Evolutionary conservation across 2,329 filamentous ascomycete species (phyloP).

Genomic region (Myriangium duriaei): DNA sequence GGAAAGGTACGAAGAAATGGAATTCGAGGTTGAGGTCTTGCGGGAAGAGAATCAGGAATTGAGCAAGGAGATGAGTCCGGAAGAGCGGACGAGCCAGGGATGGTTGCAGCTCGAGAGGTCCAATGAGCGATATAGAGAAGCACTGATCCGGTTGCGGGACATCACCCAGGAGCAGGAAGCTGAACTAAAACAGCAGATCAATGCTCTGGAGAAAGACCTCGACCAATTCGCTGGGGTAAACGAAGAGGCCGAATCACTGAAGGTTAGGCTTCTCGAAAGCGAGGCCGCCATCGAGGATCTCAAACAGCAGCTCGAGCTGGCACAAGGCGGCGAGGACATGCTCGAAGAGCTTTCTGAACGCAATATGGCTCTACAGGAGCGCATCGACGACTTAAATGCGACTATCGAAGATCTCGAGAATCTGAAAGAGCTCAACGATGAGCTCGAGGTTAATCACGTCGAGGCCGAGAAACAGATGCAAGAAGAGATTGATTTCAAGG

Average conservation of each 20-base stretch:
- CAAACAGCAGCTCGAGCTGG: conserved; percentile 79
- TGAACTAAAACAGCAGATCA: conserved; percentile 56
- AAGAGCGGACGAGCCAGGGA: conserved; percentile 73
- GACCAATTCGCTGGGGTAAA: conserved; percentile 29
- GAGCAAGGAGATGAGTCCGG: conserved; percentile 70
- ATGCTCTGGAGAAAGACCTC: conserved; percentile 27
- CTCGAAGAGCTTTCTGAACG: conserved; percentile 83
- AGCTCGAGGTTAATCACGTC: conserved; percentile 84
- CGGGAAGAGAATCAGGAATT: conserved; percentile 78
- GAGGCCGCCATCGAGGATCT: conserved; percentile 74
- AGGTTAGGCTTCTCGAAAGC: conserved; percentile 59
- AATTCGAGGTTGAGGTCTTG: conserved; percentile 77
- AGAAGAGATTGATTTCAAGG: conserved; percentile 82
- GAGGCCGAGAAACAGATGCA: conserved; percentile 91
- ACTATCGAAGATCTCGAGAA: conserved; percentile 80
- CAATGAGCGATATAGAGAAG: conserved; percentile 77
- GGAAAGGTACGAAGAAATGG: conserved; percentile 66
- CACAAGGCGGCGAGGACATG: conserved; percentile 80
- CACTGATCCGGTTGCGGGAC: conserved; percentile 71
- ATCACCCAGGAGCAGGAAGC: conserved; percentile 75
- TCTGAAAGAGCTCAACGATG: conserved; percentile 84
- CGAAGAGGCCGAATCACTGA: conserved; percentile 55
- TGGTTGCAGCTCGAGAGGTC: conserved; percentile 87
- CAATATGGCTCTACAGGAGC: conserved; percentile 70
- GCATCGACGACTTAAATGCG: conserved; percentile 69